Base-by-base conservation (phyloP, 2,329 filamentous ascomycete species). In the Sclerotinia minor region DNA sequence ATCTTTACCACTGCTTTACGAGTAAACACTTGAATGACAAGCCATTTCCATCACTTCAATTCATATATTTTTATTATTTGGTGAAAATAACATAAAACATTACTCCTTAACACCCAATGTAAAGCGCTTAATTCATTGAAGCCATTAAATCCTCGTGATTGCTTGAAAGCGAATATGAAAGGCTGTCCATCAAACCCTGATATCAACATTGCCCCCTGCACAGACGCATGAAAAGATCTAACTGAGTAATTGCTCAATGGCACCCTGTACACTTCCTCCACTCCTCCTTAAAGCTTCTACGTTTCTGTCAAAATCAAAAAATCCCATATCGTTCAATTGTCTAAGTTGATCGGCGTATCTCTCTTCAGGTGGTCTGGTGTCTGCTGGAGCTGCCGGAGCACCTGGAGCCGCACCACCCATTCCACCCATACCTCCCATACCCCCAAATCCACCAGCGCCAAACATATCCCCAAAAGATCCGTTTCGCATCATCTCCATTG, bases 271-370 rank as follows among this genome's bases (percentile, higher is more conserved):
- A 77, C 92, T 97, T 15, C 95, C 95, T 11, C 95, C 95, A 69
- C 92, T 92, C 75, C 94, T 86, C 78, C 94, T 85, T 75, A 99
- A 81, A 6, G 95, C 95, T 67, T 91, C 88, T 44, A 99, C 87
- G 74, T 99, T 99, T 73, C 91, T 83, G 64, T 99, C 94, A 76
- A 98, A 99, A 77, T 99, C 94, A 77, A 88, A 97, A 80, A 99
- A 99, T 3, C 95, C 95, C 95, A 99, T 99, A 72, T 98, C 95
- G 78, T 99, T 99, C 71, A 99, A 81, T 80, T 98, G 93, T 69
- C 92, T 85, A 61, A 99, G 83, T 80, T 99, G 94, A 44, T 92
- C 89, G 3, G 91, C 93, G 75, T 97, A 99, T 69, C 92, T 84
- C 79, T 98, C 95, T 82, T 99, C 95, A 0, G 95, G 94, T 5